phyloP scores from a whole-genome alignment of 768 basidiomycete genomes.

The Suillus plorans region DNA sequence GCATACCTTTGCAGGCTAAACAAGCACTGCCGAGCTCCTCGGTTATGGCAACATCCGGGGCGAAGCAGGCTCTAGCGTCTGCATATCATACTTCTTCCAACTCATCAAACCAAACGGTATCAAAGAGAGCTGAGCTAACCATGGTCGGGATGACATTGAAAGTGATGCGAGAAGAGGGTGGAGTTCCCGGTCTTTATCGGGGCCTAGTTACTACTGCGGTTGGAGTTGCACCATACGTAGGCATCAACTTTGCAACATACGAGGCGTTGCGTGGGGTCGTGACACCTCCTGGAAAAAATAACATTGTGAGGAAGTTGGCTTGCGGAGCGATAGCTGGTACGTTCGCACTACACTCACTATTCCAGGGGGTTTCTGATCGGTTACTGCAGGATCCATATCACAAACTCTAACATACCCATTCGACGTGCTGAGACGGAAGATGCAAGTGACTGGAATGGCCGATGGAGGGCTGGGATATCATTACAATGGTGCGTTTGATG shows the following conservation, averaged over 20 bases:
- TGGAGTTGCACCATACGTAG: constrained; percentile 88
- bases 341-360: constrained; percentile 16
- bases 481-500: constrained; percentile 82
- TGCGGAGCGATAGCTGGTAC: constrained; percentile 88
- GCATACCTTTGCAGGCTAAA: constrained; percentile 46
- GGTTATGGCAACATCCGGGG: constrained; percentile 18
- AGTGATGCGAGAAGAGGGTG: constrained; percentile 92
- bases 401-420: constrained; percentile 96
- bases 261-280: constrained; percentile 75
- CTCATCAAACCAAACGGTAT: constrained; percentile 32
- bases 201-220: constrained; percentile 82
- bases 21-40: constrained; percentile 19
- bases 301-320: constrained; percentile 62
- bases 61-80: constrained; percentile 27
- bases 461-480: constrained; percentile 55
- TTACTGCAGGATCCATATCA: constrained; percentile 71
- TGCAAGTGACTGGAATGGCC: constrained; percentile 89
- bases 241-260: constrained; percentile 94
- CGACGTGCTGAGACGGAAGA: constrained; percentile 91
- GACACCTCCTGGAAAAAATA: constrained; percentile 80
- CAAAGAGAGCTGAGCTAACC: constrained; percentile 56
- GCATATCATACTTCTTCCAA: constrained; percentile 53
- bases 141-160: constrained; percentile 89
- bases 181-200: constrained; percentile 81
- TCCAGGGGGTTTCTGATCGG: constrained; percentile 9